phyloP scores from a whole-genome alignment of 2,329 filamentous ascomycete species.

The Fusarium sp. region DNA sequence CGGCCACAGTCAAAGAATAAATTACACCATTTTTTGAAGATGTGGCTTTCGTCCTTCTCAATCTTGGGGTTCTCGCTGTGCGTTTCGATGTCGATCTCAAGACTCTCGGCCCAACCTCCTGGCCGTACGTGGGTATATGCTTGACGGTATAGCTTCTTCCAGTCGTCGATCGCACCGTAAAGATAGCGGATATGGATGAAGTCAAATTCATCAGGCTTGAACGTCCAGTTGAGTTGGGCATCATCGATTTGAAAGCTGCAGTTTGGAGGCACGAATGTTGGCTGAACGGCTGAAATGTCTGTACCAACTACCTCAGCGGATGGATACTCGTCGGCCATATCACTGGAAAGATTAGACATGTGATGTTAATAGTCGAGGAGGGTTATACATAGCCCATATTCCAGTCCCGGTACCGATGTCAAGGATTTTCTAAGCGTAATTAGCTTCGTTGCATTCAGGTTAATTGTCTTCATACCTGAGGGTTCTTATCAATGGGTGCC shows the following conservation, averaged over 20 bases:
- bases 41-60: slow-evolving; percentile 25
- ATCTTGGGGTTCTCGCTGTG: slow-evolving; percentile 31
- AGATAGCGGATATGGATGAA: slow-evolving; percentile 69
- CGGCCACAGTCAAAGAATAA: slow-evolving; percentile 44
- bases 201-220: slow-evolving; percentile 59
- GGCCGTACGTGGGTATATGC: slow-evolving; percentile 61
- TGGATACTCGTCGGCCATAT: slow-evolving; percentile 48
- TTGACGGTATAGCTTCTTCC: slow-evolving; percentile 65
- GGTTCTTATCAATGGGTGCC: slow-evolving; percentile 39
- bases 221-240: slow-evolving; percentile 58
- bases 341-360: slow-evolving; percentile 11
- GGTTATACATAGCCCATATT: slow-evolving; percentile 59
- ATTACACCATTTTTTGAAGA: slow-evolving; percentile 34
- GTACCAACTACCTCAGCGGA: slow-evolving; percentile 48
- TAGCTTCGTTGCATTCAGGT: background rate
- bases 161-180: slow-evolving; percentile 67
- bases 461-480: slow-evolving; percentile 5
- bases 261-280: slow-evolving; percentile 48
- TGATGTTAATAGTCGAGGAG: background rate
- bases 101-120: slow-evolving; percentile 35
- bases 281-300: slow-evolving; percentile 53
- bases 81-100: slow-evolving; percentile 36
- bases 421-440: slow-evolving; percentile 46
- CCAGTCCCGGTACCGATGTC: slow-evolving; percentile 70
- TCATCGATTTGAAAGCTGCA: slow-evolving; percentile 52